phyloP scores from a whole-genome alignment of 108 stramenopile genomes.

The Nitzschia inconspicua region DNA sequence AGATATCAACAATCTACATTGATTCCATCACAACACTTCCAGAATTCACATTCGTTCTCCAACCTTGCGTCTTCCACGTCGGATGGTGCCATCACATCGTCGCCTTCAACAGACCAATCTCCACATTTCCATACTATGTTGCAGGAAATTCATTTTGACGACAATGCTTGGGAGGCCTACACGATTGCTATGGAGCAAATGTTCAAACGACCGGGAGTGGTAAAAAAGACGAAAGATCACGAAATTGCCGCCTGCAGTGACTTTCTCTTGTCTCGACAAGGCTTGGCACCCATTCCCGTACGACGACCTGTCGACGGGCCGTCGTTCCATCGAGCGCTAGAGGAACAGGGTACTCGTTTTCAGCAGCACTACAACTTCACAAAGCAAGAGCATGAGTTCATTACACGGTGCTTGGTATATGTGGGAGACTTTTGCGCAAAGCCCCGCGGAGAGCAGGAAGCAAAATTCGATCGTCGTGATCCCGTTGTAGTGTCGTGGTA shows the following conservation, averaged over 20 bases:
- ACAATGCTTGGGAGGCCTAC: conserved; percentile 19
- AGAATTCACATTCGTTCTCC: too few species aligned
- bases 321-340: neutral
- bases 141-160: conserved; percentile 1
- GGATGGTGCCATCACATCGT: too few species aligned
- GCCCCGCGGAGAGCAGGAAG: neutral
- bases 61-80: too few species aligned
- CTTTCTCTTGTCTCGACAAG: neutral
- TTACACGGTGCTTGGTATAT: conserved; percentile 26
- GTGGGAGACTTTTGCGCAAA: conserved; percentile 56
- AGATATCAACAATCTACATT: too few species aligned
- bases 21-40: too few species aligned
- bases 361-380: conserved; percentile 29
- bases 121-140: too few species aligned
- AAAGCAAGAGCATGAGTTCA: conserved; percentile 22
- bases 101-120: too few species aligned
- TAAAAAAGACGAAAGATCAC: conserved; percentile 2
- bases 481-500: conserved; percentile 47
- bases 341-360: conserved; percentile 9
- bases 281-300: neutral
- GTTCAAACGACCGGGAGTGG: neutral
- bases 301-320: neutral
- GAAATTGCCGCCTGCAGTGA: neutral
- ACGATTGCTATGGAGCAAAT: conserved; percentile 12
- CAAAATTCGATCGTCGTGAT: neutral